Conservation (phyloP, 2,329 filamentous ascomycete species). For the Fusarium verrucosum region DNA sequence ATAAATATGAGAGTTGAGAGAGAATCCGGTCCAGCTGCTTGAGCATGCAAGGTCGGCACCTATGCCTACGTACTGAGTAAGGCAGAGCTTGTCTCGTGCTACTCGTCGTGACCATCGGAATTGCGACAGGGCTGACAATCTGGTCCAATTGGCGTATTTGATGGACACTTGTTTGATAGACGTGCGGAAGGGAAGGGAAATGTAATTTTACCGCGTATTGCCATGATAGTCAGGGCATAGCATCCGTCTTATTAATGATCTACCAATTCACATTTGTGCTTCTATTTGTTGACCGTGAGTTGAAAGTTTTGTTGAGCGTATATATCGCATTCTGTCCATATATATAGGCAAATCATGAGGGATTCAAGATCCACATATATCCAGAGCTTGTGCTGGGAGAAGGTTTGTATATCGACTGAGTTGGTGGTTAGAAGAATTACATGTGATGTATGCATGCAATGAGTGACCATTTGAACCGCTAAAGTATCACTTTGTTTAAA, state of each 20-base stretch:
- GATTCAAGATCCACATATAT: too few relatives aligned
- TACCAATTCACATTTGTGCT: constrained; percentile 37
- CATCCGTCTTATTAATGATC: constrained; percentile 47
- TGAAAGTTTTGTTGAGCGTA: not conserved
- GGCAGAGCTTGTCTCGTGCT: constrained; percentile 28
- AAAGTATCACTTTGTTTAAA: too few relatives aligned
- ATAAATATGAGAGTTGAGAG: constrained; percentile 15
- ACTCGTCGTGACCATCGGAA: constrained; percentile 24
- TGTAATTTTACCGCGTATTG: constrained; percentile 55
- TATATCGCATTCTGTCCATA: too few relatives aligned
- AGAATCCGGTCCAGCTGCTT: constrained; percentile 23
- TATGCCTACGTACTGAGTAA: constrained; percentile 15
- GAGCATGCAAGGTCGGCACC: constrained; percentile 17
- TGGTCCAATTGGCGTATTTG: constrained; percentile 41
- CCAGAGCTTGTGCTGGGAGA: not conserved
- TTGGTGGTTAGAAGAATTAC: not conserved
- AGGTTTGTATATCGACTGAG: not conserved
- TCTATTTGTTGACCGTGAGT: not conserved
- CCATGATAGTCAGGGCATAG: constrained; percentile 49
- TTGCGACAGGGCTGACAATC: constrained; percentile 29
- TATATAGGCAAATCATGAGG: not conserved
- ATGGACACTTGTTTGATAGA: constrained; percentile 50
- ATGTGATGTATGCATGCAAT: not conserved
- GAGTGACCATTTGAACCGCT: too few relatives aligned
- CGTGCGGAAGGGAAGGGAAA: constrained; percentile 48